A percentile compares a stretch with the other conserved stretches of the same genome.
Conservation (phyloP, 768 basidiomycete species). For the Lactarius hengduanensis region DNA sequence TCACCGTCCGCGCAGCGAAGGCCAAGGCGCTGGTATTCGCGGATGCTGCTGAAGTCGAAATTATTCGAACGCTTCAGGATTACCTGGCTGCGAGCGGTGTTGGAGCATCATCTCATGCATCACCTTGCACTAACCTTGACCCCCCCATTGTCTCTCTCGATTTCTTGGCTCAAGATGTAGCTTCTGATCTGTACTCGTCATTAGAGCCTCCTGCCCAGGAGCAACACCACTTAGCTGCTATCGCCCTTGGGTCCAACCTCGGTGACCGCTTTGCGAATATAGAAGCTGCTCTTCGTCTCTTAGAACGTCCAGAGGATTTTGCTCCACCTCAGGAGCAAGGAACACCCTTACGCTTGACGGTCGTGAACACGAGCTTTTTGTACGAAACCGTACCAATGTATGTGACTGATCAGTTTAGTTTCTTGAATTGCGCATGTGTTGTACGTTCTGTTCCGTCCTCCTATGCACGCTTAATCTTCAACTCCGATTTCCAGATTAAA, state of each 20-base stretch:
- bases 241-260: constrained; percentile 89
- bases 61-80: constrained; percentile 47
- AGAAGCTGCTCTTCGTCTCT: constrained; percentile 66
- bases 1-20: constrained; percentile 65
- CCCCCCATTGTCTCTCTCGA: constrained; percentile 3
- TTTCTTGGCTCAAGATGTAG: background rate
- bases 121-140: constrained; percentile 8
- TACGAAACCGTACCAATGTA: constrained; percentile 98
- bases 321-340: constrained; percentile 33
- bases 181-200: background rate
- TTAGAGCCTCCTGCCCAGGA: background rate
- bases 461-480: background rate
- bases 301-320: constrained; percentile 50
- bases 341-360: constrained; percentile 35
- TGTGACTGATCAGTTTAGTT: constrained; percentile 82
- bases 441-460: constrained; percentile 46
- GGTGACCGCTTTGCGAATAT: constrained; percentile 86
- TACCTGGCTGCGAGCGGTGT: constrained; percentile 32
- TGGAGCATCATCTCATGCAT: constrained; percentile 12
- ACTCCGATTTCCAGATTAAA: constrained; percentile 54
- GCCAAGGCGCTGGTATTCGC: constrained; percentile 70
- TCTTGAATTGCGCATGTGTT: constrained; percentile 89
- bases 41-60: constrained; percentile 59
- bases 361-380: constrained; percentile 82
- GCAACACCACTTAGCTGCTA: constrained; percentile 48